Evolutionary conservation across 75 land plant genomes (phyloP), one percentile per base, ranked within the genome.

Genomic region (Sequoia sempervirens): DNA sequence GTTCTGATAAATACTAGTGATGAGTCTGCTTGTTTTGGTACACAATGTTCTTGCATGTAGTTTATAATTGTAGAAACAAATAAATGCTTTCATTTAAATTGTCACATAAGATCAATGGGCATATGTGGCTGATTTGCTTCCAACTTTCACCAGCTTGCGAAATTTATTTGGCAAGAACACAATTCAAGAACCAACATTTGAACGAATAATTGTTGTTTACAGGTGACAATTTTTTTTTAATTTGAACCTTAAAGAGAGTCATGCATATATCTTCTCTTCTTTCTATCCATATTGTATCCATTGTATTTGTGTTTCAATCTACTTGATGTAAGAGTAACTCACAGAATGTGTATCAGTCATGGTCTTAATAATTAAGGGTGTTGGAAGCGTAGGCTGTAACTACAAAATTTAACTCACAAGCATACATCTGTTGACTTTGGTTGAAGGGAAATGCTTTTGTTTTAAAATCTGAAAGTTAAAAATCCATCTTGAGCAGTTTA

Each of bases 121-220:
- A 50, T 41, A 52, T 75, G 38, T 34, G 78, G 75, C 54, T 87
- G 72, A 75, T 34, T 78, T 83, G 36, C 38, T 87, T 47, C 40
- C 64, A 82, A 82, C 41, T 45, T 56, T 50, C 83, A 69, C 50
- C 90, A 92, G 99, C 81, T 36, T 88, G 50, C 84, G 85, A 58
- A 94, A 92, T 84, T 86, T 97, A 72, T 75, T 91, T 79, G 72
- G 90, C 68, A 88, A 92, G 81, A 89, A 87, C 68, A 96, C 93
- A 32, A 89, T 94, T 76, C 99, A 97, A 84, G 99, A 97, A 84
- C 99, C 99, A 18, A 95, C 98, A 43, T 97, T 97, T 89, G 96
- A 97, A 79, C 88, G 98, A 80, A 94, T 97, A n/a, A 96, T 97
- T 86, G 90, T 97, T 78, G 91, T 97, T 28, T 97, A 97, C 92